phyloP scores from a whole-genome alignment of 208 protist species.

The Trypanosoma rangeli region DNA sequence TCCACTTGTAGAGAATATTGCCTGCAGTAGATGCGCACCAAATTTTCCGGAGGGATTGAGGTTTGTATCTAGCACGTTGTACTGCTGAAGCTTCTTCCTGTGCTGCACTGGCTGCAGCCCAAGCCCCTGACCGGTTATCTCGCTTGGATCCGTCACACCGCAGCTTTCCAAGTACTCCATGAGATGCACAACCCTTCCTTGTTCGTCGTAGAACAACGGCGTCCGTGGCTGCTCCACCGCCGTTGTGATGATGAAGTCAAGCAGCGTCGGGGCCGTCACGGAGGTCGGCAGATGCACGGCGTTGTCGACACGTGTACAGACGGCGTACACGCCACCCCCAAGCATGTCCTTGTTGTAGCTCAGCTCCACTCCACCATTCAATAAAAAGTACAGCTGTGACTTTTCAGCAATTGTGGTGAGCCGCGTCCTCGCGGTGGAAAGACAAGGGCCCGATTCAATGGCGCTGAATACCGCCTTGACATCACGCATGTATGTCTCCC shows the following conservation, averaged over 20 bases:
- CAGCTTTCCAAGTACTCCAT: constrained; percentile 57
- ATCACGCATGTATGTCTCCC: constrained; percentile 74
- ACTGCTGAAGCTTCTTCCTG: constrained; percentile 83
- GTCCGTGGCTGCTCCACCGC: constrained; percentile 66
- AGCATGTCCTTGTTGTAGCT: constrained; percentile 42
- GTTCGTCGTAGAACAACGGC: constrained; percentile 52
- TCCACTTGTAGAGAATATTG: constrained; percentile 67
- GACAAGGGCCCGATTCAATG: constrained; percentile 86
- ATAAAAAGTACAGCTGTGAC: constrained; percentile 77
- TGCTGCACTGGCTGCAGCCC: constrained; percentile 84
- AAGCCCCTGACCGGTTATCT: constrained; percentile 85
- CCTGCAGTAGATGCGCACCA: constrained; percentile 70
- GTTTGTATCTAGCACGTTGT: constrained; percentile 71
- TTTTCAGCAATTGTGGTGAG: constrained; percentile 78
- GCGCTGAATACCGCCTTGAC: constrained; percentile 60
- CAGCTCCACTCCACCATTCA: constrained; percentile 74
- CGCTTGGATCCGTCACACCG: constrained; percentile 57
- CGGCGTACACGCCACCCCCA: constrained; percentile 69
- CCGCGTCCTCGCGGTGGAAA: constrained; percentile 73
- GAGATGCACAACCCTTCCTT: constrained; percentile 42
- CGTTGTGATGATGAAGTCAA: constrained; percentile 68
- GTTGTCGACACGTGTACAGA: constrained; percentile 79
- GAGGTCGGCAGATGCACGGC: constrained; percentile 53
- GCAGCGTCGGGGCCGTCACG: constrained; percentile 61
- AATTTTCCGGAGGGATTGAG: constrained; percentile 76